Base-by-base conservation (phyloP, 345 rosid genomes). In the Pugionium dolabratum region DNA sequence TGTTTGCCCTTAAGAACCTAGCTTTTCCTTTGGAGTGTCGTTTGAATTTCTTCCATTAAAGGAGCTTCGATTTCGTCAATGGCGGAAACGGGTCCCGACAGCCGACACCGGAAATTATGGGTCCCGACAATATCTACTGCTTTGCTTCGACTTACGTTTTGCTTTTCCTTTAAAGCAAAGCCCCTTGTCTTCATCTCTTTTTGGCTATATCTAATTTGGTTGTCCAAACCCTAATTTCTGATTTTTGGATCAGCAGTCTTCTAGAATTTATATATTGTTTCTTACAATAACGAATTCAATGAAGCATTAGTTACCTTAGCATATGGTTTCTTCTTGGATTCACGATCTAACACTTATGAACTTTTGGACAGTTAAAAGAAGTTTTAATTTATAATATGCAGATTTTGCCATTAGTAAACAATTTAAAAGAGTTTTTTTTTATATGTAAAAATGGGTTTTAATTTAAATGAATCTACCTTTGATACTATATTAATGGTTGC, bases 101-200 rank as follows among this genome's bases (percentile, higher is more conserved):
- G 68, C 79, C 78, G 81, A 80, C 80, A 76, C 71, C 55, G 57
- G 25, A 55, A 45, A 9, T 26, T 56, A 66, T 43, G 78, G 79
- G 41, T 40, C 89, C 79, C 54, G 27, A 32, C 48, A 27, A 30
- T 50, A 10, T 25, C 10, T 68, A 71, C 76, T 72, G 36, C 61
- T 72, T 73, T 55, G 54, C 57, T 70, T 74, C 75, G 30, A 62
- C 31, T 37, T 46, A 47, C 28, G 63, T 48, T 54, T 54, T 55
- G 70, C 77, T 74, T 79, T 67, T 27, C 34, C 87, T 77, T 82
- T 54, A 83, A 81, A 84, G 89, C 81, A 68, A 82, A 76, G 81
- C 72, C 52, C 30, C 63, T 65, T 46, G 37, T 7, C 26, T 30
- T 35, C 35, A 11, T 59, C 43, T 56, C 62, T 64, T 75, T 78